Conservation (phyloP, 768 basidiomycete genomes). For the Pulveroboletus sp. region DNA sequence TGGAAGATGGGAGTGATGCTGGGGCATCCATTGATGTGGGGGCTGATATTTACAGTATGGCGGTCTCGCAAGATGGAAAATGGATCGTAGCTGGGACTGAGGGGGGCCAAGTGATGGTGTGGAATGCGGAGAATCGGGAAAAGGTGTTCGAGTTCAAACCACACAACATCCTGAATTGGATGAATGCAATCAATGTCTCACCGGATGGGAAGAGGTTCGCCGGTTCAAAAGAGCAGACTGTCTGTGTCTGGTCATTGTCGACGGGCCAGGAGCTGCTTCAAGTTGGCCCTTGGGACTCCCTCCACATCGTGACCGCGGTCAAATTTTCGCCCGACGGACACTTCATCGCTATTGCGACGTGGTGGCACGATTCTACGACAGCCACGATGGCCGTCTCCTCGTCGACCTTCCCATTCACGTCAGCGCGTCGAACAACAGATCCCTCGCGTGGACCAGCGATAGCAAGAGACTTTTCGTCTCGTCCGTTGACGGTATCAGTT, state of each 20-base stretch:
- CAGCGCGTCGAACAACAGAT: not conserved
- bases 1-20: not conserved
- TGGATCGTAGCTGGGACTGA: not conserved
- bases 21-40: not conserved
- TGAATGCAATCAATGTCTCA: not conserved
- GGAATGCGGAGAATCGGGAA: not conserved
- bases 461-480: not conserved
- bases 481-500: not conserved
- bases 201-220: slow-evolving; percentile 1
- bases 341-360: not conserved
- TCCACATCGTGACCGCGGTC: too few relatives aligned
- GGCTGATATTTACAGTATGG: not conserved
- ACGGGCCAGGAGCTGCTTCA: not conserved
- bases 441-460: not conserved
- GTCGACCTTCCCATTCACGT: not conserved
- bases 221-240: not conserved
- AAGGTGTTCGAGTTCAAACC: not conserved
- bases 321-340: not conserved
- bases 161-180: not conserved
- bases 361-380: not conserved
- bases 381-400: not conserved
- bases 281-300: not conserved
- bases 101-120: not conserved
- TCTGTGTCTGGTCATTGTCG: slow-evolving; percentile 5
- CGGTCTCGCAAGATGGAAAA: not conserved